Conservation (phyloP, 2,329 filamentous ascomycete species). For the Rhynchosporium graminicola region DNA sequence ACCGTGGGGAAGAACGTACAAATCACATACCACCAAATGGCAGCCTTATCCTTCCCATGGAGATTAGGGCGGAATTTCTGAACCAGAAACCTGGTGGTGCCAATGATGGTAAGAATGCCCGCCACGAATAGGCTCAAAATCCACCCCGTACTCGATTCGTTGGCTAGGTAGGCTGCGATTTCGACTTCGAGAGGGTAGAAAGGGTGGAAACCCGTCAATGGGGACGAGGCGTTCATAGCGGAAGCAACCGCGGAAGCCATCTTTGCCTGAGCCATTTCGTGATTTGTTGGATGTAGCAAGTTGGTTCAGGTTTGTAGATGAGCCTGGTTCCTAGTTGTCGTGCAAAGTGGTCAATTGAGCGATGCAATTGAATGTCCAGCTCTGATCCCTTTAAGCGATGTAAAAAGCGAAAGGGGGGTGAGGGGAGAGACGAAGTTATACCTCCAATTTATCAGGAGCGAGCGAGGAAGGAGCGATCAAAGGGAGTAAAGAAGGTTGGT, state of each 20-base stretch:
- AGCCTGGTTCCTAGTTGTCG: no score
- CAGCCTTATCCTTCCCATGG: slow-evolving; percentile 54
- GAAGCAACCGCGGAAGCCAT: slow-evolving; percentile 26
- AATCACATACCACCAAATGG: slow-evolving; percentile 74
- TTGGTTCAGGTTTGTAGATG: background rate
- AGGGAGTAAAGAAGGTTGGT: background rate
- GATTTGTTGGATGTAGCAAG: slow-evolving; percentile 8
- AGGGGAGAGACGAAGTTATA: slow-evolving; percentile 1
- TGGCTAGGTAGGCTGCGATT: slow-evolving; percentile 65
- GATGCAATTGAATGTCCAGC: slow-evolving; percentile 4
- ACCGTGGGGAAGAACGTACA: slow-evolving; percentile 54
- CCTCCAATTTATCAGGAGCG: background rate
- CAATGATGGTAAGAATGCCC: slow-evolving; percentile 58
- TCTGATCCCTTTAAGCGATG: background rate
- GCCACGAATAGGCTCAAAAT: slow-evolving; percentile 62
- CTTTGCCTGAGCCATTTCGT: slow-evolving; percentile 14
- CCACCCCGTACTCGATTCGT: slow-evolving; percentile 59
- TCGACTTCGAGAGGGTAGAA: slow-evolving; percentile 69
- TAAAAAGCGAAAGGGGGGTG: background rate
- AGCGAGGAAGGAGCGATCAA: slow-evolving; percentile 6
- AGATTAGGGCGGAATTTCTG: slow-evolving; percentile 55
- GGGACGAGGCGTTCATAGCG: slow-evolving; percentile 28
- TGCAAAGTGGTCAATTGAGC: slow-evolving; percentile 3
- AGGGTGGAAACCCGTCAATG: slow-evolving; percentile 51
- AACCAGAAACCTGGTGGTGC: slow-evolving; percentile 54